Base-by-base conservation (phyloP, 495 filamentous ascomycete genomes). In the Tuber borchii region DNA sequence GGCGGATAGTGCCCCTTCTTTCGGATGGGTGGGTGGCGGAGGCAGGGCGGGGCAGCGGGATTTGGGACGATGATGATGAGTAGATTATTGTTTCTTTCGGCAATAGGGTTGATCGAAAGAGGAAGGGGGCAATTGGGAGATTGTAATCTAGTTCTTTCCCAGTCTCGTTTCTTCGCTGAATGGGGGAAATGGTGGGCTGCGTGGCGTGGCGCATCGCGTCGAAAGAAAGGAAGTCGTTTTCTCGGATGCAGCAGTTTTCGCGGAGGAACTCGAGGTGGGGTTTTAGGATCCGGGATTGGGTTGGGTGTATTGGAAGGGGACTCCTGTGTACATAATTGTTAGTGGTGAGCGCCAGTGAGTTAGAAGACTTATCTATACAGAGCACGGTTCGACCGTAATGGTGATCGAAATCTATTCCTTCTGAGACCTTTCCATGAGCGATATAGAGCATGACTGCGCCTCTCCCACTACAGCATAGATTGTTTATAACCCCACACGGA, bases 401-500 rank as follows among this genome's bases (percentile, higher is more conserved):
- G 81, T 99, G 95, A 83, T 99, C 96, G 81, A 99, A 99, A 88
- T 99, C 96, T 73, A 99, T 97, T 68, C 96, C 96, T 80, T 99
- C 96, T 2, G 90, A 93, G 3, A 99, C 96, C 83, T 99, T 99
- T 16, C 96, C 96, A 82, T 96, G 93, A 9, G 94, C 95, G 83
- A 97, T 94, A 83, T 93, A 97, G 8, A 97, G 89, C 65, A 99
- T 86, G 44, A 98, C 90, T 4, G 96, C 96, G 71, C 96, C 96
- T 69, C 96, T 88, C 42, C 96, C 96, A 84, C 97, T 98, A 86
- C 91, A 96, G 84, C 96, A 99, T n/a, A n/a, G n/a, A n/a, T n/a
- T n/a, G n/a, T n/a, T n/a, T 40, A 40, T 4, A 40, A 40, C 39
- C 39, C 39, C 5, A 40, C 5, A 6, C 3, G 39, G 3, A 40